phyloP scores from a whole-genome alignment of 2,329 filamentous ascomycete genomes.

The Metarhizium robertsii region DNA sequence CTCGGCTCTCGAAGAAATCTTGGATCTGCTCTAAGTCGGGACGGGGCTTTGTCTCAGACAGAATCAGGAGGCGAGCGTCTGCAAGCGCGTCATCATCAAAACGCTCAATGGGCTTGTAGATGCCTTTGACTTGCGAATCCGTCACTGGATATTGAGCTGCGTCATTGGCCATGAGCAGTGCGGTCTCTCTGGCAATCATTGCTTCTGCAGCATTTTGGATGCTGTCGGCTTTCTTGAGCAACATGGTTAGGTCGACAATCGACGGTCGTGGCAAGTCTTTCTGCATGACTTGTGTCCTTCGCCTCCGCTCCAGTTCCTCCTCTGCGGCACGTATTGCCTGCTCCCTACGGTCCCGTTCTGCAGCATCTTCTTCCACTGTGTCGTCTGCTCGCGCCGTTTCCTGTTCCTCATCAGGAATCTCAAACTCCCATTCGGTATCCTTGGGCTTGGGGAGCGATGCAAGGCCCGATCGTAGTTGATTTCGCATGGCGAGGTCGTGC shows the following conservation, averaged over 20 bases:
- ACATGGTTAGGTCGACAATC: conserved; percentile 57
- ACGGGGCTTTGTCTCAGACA: conserved; percentile 53
- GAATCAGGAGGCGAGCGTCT: conserved; percentile 67
- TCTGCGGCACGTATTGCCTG: conserved; percentile 61
- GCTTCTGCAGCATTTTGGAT: conserved; percentile 55
- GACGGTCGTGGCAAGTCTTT: conserved; percentile 69
- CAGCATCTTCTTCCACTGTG: conserved; percentile 48
- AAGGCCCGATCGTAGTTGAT: conserved; percentile 63
- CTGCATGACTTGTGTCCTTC: conserved; percentile 89
- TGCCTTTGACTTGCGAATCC: conserved; percentile 54
- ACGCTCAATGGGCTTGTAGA: conserved; percentile 46
- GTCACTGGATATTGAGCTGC: conserved; percentile 65
- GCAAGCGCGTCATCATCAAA: conserved; percentile 66
- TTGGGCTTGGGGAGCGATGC: conserved; percentile 84
- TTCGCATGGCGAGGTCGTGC: conserved; percentile 58
- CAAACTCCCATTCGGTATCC: conserved; percentile 88
- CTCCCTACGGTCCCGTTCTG: conserved; percentile 72
- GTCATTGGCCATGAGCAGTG: conserved; percentile 73
- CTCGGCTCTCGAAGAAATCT: conserved; percentile 41
- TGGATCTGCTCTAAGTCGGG: conserved; percentile 42
- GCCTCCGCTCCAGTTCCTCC: conserved; percentile 69
- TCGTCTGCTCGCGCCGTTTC: conserved; percentile 41
- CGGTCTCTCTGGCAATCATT: conserved; percentile 68
- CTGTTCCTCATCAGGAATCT: conserved; percentile 73
- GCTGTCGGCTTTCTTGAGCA: conserved; percentile 54